Base-by-base conservation (phyloP, 805 yeast species). In the Wickerhamiella sorbophila region DNA sequence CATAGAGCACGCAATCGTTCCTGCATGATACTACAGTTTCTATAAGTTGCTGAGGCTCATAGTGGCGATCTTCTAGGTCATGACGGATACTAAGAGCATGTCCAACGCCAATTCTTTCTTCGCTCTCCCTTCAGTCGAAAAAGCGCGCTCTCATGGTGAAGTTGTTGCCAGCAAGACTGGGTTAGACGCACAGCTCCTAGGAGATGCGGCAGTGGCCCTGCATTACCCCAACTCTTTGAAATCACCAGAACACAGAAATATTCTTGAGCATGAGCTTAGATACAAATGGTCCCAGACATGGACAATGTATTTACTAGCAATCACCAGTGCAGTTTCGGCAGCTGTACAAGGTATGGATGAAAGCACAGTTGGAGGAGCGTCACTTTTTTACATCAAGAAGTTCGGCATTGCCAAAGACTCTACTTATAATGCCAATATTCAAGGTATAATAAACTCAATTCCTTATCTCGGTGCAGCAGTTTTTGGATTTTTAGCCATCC, bases 311-410 rank as follows among this genome's bases (percentile, higher is more conserved):
- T 72, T 64, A 45, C 72, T 78, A 43, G 73, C 79, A 42, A 67
- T 75, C 12, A 69, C 77, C 49, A 75, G 79, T n/a, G 77, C 85
- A 1, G 69, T 78, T 72, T 79, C 82, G 40, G 87, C 86, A 17
- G 81, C 81, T 17, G 79, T 78, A 33, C 85, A 78, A 57, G 86
- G 87, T 58, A 78, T 79, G 77, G 86, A 79, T 60, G 84, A 79
- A 57, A 65, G 82, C 4, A 84, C 79, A 18, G 72, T 79, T 45
- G 78, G 77, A 51, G 87, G 87, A 49, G 86, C 86, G 5, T 66
- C 71, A 41, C 58, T 79, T 40, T 74, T 72, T 54, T 79, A 75
- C 56, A 81, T 82, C 2, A 42, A 48, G 1, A 69, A 63, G 18
- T 66, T 79, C 55, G 77, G 76, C 2, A 64, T 79, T 35, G 69